Percentiles rank a stretch among this genome's conserved stretches.
Conservation (phyloP, 2,329 filamentous ascomycete species). For the Penicillium palitans region DNA sequence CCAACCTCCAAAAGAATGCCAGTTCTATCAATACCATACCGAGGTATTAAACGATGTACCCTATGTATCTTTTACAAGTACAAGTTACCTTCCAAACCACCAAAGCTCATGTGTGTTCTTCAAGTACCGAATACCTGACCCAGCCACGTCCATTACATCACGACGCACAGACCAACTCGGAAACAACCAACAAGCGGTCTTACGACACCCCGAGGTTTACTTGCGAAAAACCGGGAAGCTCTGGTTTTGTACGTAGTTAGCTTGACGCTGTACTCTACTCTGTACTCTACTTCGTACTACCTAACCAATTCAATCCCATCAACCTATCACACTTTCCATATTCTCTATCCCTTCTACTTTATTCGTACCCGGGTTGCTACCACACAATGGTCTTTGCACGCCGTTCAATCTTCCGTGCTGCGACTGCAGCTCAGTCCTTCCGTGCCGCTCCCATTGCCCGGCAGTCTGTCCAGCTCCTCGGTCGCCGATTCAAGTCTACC, state of each 20-base stretch:
- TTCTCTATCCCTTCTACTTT: conserved; percentile 6
- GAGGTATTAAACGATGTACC: not conserved
- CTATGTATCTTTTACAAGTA: not conserved
- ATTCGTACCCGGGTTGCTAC: conserved; percentile 2
- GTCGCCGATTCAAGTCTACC: conserved; percentile 50
- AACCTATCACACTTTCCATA: conserved; percentile 10
- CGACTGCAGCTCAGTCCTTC: conserved; percentile 35
- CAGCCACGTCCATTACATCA: conserved; percentile 10
- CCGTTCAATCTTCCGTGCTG: conserved; percentile 31
- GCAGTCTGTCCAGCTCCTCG: conserved; percentile 43
- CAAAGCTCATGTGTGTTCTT: not conserved
- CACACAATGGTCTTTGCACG: conserved; percentile 39
- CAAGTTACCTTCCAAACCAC: not conserved
- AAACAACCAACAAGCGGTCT: not conserved
- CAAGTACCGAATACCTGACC: not conserved
- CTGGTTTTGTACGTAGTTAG: not conserved
- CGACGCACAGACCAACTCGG: conserved; percentile 10
- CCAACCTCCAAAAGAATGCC: not conserved
- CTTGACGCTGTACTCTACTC: not conserved
- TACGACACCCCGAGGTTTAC: not conserved
- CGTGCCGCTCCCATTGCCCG: conserved; percentile 34
- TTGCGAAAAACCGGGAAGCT: conserved; percentile 9
- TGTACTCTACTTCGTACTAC: not conserved
- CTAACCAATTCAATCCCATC: not conserved
- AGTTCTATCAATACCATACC: not conserved